A percentile compares a stretch with the other conserved stretches of the same genome.
phyloP scores from a whole-genome alignment of 805 yeast species.

The Starmera amethionina region DNA sequence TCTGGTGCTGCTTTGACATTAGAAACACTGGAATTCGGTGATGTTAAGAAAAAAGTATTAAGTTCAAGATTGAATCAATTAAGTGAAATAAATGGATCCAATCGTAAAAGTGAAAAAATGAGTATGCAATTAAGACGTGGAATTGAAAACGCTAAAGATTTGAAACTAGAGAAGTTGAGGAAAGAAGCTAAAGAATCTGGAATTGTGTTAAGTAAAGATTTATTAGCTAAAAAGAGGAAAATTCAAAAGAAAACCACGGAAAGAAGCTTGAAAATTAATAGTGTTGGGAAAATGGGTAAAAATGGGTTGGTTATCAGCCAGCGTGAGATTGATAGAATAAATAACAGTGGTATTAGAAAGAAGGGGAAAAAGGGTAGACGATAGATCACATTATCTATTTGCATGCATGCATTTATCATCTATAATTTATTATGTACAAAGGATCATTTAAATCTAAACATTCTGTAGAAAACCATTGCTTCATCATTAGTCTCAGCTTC shows the following conservation, averaged over 20 bases:
- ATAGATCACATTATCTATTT: not conserved
- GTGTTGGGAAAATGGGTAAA: constrained; percentile 68
- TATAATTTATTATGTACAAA: no score
- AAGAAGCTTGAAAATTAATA: constrained; percentile 68
- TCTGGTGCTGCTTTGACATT: constrained; percentile 59
- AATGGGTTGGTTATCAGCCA: constrained; percentile 70
- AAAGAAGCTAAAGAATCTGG: constrained; percentile 85
- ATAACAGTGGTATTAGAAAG: constrained; percentile 15
- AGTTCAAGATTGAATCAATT: constrained; percentile 44
- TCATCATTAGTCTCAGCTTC: no score
- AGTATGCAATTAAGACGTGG: constrained; percentile 89
- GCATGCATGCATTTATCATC: not conserved
- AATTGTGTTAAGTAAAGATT: constrained; percentile 64
- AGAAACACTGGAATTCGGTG: constrained; percentile 57
- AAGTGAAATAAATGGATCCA: constrained; percentile 35
- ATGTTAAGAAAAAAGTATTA: constrained; percentile 55
- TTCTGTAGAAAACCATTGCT: no score
- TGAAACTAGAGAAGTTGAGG: constrained; percentile 48
- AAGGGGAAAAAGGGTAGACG: constrained; percentile 6
- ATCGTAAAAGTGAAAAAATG: constrained; percentile 54
- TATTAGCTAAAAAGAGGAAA: constrained; percentile 57
- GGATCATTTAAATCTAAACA: no score
- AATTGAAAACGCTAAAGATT: constrained; percentile 50
- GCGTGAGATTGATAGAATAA: constrained; percentile 47
- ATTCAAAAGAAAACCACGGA: constrained; percentile 39